Evolutionary conservation across 495 filamentous ascomycete species (phyloP), one percentile per base, ranked within the genome.

Genomic region (Hypoxylon perforatum): DNA sequence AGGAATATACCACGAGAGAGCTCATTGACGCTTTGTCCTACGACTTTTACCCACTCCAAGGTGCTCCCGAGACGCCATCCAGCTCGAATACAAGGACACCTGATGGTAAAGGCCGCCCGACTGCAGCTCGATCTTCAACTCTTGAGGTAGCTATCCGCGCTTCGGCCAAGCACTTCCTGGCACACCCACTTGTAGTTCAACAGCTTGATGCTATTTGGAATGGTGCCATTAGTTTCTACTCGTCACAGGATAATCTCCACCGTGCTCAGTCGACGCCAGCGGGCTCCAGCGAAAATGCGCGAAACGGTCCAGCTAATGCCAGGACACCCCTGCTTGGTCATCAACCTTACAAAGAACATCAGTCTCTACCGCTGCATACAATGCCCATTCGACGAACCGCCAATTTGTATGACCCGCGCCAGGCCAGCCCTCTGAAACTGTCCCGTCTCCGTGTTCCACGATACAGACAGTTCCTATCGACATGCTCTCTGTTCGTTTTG

Each of bases 121-220:
- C 81, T 25, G 82, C 84, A n/a, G 86, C 90, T 41, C 87, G 94
- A 47, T 91, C 93, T 14, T 97, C 94, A 15, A 92, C 94, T 39
- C 84, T 98, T 12, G 94, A 97, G 77, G 85, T 97, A 39, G 93
- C 93, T 52, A 97, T 98, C 73, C 87, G 92, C 57, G 92, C 93
- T 11, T 84, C 94, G 66, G 90, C 94, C 5, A 97, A 97, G 77
- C 86, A 90, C 47, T 97, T 97, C 62, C 78, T 97, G 8, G 88
- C 94, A 7, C 93, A 97, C 70, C 93, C 93, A 1, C 81, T 96
- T 3, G 92, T 97, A 2, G 89, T 96, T 4, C 91, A 95, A 75
- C 94, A 97, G 73, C 84, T 97, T 15, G 92, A 97, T 75, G 93
- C 94, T 45, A 96, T 97, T 45, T 97, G 94, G 94, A 93, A 92